Base-by-base conservation (phyloP, 805 yeast genomes). In the Starmerella potacharoeniae region DNA sequence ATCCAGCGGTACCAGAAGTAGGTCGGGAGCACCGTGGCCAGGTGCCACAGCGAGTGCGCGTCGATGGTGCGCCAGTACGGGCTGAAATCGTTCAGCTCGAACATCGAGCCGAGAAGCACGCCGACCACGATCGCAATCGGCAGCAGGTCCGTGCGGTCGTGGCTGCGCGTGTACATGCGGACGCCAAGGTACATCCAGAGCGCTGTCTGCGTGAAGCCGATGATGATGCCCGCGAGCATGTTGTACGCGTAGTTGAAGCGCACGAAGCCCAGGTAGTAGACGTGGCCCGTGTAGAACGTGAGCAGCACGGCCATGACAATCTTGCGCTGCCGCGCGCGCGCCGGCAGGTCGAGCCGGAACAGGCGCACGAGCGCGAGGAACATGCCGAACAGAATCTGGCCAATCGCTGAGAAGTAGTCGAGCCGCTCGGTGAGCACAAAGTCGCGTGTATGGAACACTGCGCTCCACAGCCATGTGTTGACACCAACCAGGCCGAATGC, bases 41-140 rank as follows among this genome's bases (percentile, higher is more conserved):
- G 75, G 67, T 93, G 98, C 98, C 98, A 93, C 41, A 91, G 64
- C 0, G 96, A 81, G 69, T 93, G 98, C 0, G 96, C 95, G 70
- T 93, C 98, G 0, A 93, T 63, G 41, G 86, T 75, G 61, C 77
- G 84, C 51, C 64, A 71, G 40, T 84, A 66, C 14, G 86, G 93
- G 5, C 95, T 78, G 67, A 93, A 93, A 69, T 91, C 98, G 69
- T 89, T 85, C 39, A 91, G 70, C 67, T 91, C 98, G 60, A 91
- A 77, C n/a, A 84, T 75, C 93, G 88, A 87, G 1, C 95, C 97
- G 29, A 77, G 62, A 2, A 79, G 64, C 10, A 90, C 83, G 42
- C 74, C 66, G 0, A 70, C 56, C 9, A 82, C 85, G 46, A 80
- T 67, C 10, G 70, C 62, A 4, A 79, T 65, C 1, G 89, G 91